Conservation (phyloP, 2,329 filamentous ascomycete genomes). For the Fusarium sp. region DNA sequence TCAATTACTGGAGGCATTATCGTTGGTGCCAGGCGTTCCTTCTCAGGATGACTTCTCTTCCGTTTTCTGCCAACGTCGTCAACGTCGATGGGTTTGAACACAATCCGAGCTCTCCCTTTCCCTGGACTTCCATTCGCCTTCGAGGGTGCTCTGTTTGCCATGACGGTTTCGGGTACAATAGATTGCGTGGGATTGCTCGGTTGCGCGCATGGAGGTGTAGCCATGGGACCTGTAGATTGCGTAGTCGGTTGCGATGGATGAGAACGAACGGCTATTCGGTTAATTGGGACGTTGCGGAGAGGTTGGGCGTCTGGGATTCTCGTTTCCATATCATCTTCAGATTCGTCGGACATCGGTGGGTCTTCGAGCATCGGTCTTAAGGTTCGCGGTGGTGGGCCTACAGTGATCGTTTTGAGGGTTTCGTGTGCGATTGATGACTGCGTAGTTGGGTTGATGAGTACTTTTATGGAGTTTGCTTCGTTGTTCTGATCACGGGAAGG, state of each 20-base stretch:
- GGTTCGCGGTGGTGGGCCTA: slow-evolving; percentile 14
- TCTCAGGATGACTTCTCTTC: slow-evolving; percentile 18
- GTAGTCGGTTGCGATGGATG: slow-evolving; percentile 32
- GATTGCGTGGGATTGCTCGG: slow-evolving; percentile 39
- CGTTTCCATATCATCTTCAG: slow-evolving; percentile 54
- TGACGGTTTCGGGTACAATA: slow-evolving; percentile 35
- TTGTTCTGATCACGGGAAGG: slow-evolving; percentile 3
- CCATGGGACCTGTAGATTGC: slow-evolving; percentile 24
- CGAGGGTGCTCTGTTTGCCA: neutral
- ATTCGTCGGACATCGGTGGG: slow-evolving; percentile 34
- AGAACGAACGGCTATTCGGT: slow-evolving; percentile 38
- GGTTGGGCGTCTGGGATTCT: slow-evolving; percentile 48
- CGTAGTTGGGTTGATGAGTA: slow-evolving; percentile 1
- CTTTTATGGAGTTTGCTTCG: neutral
- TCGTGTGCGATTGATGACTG: slow-evolving; percentile 42
- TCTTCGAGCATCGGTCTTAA: slow-evolving; percentile 15
- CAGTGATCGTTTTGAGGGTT: slow-evolving; percentile 36
- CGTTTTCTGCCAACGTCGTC: slow-evolving; percentile 33
- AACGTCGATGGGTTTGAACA: slow-evolving; percentile 37
- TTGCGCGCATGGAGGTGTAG: slow-evolving; percentile 51
- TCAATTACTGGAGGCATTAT: slow-evolving; percentile 35
- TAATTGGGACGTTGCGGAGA: slow-evolving; percentile 36
- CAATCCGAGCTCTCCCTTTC: slow-evolving; percentile 40
- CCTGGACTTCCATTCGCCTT: neutral
- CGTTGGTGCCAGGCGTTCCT: slow-evolving; percentile 41